Evolutionary conservation across 192 early-diverging fungal species (phyloP).

Genomic region (Coemansia pectinata): DNA sequence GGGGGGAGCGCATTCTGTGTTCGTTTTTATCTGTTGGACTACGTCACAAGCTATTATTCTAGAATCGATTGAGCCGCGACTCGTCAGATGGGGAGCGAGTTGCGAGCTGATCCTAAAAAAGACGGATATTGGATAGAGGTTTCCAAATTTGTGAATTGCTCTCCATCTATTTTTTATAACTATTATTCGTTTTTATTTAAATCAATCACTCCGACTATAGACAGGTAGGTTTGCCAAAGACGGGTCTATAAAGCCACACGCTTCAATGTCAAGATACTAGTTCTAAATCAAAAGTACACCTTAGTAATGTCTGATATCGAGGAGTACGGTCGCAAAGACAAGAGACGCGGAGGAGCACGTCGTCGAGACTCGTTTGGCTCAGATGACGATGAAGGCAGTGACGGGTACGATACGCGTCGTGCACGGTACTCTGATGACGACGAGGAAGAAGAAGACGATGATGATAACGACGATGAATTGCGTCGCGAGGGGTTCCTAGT

Average conservation of each 20-base stretch:
- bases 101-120: too few species aligned
- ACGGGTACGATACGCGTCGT: slow-evolving; percentile 49
- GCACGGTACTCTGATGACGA: slow-evolving; percentile 42
- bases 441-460: slow-evolving; percentile 66
- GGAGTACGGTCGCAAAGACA: slow-evolving; percentile 14
- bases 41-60: too few species aligned
- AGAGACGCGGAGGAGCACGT: slow-evolving; percentile 11
- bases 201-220: background rate
- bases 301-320: slow-evolving; percentile 42
- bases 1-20: too few species aligned
- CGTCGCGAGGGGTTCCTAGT: slow-evolving; percentile 72
- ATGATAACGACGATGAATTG: slow-evolving; percentile 62
- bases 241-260: background rate
- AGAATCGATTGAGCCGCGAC: too few species aligned
- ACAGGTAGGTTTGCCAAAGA: background rate
- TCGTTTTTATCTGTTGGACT: too few species aligned
- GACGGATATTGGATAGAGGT: background rate
- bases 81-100: too few species aligned
- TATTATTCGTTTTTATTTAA: background rate
- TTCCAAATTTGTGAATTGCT: too few species aligned
- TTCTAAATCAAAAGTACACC: background rate
- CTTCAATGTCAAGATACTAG: background rate
- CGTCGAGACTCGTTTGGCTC: slow-evolving; percentile 30
- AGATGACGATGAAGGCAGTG: slow-evolving; percentile 56
- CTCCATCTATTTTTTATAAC: background rate